Base-by-base conservation (phyloP, 2,329 filamentous ascomycete genomes). In the Alternaria conjuncta region DNA sequence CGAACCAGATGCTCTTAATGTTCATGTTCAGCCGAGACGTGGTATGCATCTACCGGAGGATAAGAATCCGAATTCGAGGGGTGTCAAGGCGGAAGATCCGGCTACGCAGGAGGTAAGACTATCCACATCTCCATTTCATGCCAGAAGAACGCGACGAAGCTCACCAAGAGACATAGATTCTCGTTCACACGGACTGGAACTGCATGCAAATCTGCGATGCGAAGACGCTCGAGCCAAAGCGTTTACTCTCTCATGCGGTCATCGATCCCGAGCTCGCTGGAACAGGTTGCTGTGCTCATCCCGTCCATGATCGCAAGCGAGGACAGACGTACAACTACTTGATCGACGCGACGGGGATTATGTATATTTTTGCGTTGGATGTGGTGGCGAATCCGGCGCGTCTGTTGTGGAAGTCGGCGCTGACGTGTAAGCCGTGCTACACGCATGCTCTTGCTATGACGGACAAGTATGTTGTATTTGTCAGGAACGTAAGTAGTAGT, bases 401-500 rank as follows among this genome's bases (percentile, higher is more conserved):
- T 45, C 32, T 55, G 12, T 18, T 56, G 8, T 46, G 41, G 41
- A 56, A 56, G 23, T 44, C 51, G 3, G 11, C 54, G 10, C 54
- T 56, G 15, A 36, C 53, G 7, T 55, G 32, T 41, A 45, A 15
- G 23, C 53, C 53, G 18, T 55, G 53, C 13, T 55, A 55, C 21
- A 55, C 53, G 7, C 53, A 55, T 55, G 53, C 53, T 28, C 30
- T 55, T 23, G 32, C 36, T 13, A 55, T 55, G 36, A 55, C 53
- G 3, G 53, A 55, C n/a, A 55, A 55, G 36, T 43, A 55, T 18
- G 53, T 26, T 41, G 30, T 55, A 4, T 45, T 55, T 5, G 53
- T 55, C 20, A 41, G 36, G 7, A 55, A 55, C 36, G 53, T 45
- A 21, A 41, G 32, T 26, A 2, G 15, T 21, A 12, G 15, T 36